Conservation (phyloP, 192 early-diverging fungal species). For the Backusella macrospora region DNA sequence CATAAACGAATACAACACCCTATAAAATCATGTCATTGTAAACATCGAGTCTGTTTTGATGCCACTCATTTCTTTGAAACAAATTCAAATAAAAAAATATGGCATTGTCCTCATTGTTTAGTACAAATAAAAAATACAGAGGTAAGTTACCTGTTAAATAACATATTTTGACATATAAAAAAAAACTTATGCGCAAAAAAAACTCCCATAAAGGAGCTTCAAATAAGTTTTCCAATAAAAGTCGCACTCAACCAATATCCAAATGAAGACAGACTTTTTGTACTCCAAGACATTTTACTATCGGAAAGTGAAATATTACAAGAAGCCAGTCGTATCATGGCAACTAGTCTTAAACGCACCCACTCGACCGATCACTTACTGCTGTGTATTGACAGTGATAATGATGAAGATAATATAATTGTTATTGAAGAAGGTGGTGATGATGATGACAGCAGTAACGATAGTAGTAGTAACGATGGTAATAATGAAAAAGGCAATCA, state of each 20-base stretch:
- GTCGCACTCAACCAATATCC: slow-evolving; percentile 5
- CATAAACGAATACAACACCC: slow-evolving; percentile 19
- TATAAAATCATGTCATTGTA: neutral
- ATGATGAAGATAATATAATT: neutral
- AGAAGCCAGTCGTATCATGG: slow-evolving; percentile 10
- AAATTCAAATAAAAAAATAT: slow-evolving; percentile 4
- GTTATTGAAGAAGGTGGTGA: too few relatives aligned
- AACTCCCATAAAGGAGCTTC: slow-evolving; percentile 3
- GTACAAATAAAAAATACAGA: slow-evolving; percentile 20
- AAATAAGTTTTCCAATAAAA: slow-evolving; percentile 13
- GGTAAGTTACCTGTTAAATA: neutral
- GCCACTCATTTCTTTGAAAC: slow-evolving; percentile 4
- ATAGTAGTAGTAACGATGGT: neutral
- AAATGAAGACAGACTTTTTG: slow-evolving; percentile 17
- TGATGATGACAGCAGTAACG: too few relatives aligned
- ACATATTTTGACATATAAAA: neutral
- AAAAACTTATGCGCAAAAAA: neutral
- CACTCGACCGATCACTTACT: neutral
- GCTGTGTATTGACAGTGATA: neutral
- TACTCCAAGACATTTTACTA: slow-evolving; percentile 15
- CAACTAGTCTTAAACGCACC: slow-evolving; percentile 9
- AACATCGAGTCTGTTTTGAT: slow-evolving; percentile 16
- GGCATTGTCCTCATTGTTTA: slow-evolving; percentile 17
- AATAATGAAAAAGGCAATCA: slow-evolving; percentile 6
- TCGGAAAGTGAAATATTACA: slow-evolving; percentile 17